Percentiles rank a stretch among this genome's conserved stretches.
Conservation (phyloP, 768 basidiomycete genomes). For the Mrakia hoshinonis region DNA sequence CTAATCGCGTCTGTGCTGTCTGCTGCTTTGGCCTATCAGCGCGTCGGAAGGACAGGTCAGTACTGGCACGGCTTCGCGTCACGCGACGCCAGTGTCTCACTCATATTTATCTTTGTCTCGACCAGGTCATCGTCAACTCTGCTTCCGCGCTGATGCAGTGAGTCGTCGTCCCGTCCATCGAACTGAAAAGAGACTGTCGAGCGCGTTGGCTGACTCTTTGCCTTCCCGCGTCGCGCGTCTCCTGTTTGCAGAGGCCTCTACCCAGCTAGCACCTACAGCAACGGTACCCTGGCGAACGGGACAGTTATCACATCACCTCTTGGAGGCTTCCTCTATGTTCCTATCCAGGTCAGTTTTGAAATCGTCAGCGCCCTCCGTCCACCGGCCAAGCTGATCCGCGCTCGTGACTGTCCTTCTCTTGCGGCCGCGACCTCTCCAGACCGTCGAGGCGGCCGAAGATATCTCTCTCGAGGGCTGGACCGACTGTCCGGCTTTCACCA, state of each 20-base stretch:
- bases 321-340: constrained; percentile 69
- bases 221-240: not conserved
- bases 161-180: constrained; percentile 20
- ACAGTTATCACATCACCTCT: constrained; percentile 54
- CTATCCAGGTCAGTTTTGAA: constrained; percentile 35
- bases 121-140: constrained; percentile 51
- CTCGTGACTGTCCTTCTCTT: no score
- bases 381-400: not conserved
- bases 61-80: no score
- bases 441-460: constrained; percentile 55
- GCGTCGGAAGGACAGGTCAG: constrained; percentile 50
- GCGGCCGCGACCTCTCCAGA: constrained; percentile 43
- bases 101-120: not conserved
- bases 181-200: constrained; percentile 35
- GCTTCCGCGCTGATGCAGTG: constrained; percentile 57
- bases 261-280: constrained; percentile 50
- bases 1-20: no score
- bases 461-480: constrained; percentile 60
- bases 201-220: constrained; percentile 7
- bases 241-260: not conserved
- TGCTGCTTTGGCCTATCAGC: constrained; percentile 15
- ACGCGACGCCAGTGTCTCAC: no score
- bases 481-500: constrained; percentile 46
- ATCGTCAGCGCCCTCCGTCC: not conserved
- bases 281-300: constrained; percentile 58